phyloP scores from a whole-genome alignment of 2,329 filamentous ascomycete genomes.

The Alternaria rosae region DNA sequence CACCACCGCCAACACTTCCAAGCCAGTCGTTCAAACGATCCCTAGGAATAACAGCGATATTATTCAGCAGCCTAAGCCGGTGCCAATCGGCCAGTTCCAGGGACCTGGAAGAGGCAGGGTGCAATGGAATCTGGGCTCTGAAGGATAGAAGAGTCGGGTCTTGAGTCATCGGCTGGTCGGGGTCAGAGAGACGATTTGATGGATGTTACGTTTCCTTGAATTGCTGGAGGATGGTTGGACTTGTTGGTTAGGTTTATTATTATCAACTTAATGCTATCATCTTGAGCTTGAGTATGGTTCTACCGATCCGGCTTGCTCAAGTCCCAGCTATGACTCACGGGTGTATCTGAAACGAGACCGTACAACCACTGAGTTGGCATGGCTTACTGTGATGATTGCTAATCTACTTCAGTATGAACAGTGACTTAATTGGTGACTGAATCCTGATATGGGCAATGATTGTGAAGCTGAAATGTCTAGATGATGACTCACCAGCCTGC shows the following conservation, averaged over 20 bases:
- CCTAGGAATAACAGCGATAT: slow-evolving; percentile 39
- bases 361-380: background rate
- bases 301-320: background rate
- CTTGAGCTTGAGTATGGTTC: background rate
- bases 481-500: background rate
- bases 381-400: background rate
- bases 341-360: background rate
- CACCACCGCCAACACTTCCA: slow-evolving; percentile 13
- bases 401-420: background rate
- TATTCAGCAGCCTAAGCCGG: slow-evolving; percentile 36
- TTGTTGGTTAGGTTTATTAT: background rate
- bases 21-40: slow-evolving; percentile 18
- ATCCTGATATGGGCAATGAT: background rate
- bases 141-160: slow-evolving; percentile 17
- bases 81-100: slow-evolving; percentile 28
- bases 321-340: background rate
- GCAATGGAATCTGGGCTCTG: slow-evolving; percentile 47
- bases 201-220: background rate
- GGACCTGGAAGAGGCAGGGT: slow-evolving; percentile 33
- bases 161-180: background rate
- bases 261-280: background rate
- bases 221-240: background rate
- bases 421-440: background rate
- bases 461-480: background rate
- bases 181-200: background rate